Evolutionary conservation across 768 basidiomycete genomes (phyloP), one percentile per base, ranked within the genome.

Genomic region (Auricularia cornea): DNA sequence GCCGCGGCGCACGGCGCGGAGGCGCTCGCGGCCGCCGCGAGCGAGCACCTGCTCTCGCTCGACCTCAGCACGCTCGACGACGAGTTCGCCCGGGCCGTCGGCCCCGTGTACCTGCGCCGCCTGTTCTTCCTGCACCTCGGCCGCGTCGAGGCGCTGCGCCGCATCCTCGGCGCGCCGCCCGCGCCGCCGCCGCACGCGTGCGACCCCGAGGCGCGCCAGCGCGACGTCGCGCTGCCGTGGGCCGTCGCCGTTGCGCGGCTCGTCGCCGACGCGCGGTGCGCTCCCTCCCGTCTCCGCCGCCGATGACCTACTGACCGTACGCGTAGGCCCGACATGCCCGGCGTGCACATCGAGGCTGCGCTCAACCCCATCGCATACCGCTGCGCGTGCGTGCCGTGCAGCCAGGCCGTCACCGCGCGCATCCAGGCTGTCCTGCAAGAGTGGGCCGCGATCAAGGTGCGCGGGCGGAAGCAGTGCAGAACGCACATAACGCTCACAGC

Each of bases 91-190:
- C 77, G 80, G 57, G 79, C 77, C 51, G 92, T 93, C 60, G 90
- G 90, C 8, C 81, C 91, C 2, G 74, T 84, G 26, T 93, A 93
- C 69, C 76, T 93, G 66, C 91, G 90, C 68, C 84, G 88, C 33
- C 79, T 93, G 31, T 91, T 93, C 73, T 92, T 90, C 71, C 77
- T 93, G 29, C 92, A 93, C 68, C 86, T 91, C 68, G 90, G 91
- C 11, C 87, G 91, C 31, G 79, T 84, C 3, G 92, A 93, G 64
- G 90, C 90, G 11, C 80, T 93, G 33, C 93, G 92, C 71, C 84
- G 89, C 33, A 82, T 92, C 26, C 77, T 93, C 16, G 78, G 88
- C 4, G 83, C 86, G 3, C 90, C 90, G 0, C 90, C 90, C 3
- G 83, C 84, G 62, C 85, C 87, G 2, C 87, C 90, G 18, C 90